Percentiles rank a stretch among this genome's conserved stretches.
phyloP scores from a whole-genome alignment of 2,329 filamentous ascomycete species.

The Hysterium pulicare region DNA sequence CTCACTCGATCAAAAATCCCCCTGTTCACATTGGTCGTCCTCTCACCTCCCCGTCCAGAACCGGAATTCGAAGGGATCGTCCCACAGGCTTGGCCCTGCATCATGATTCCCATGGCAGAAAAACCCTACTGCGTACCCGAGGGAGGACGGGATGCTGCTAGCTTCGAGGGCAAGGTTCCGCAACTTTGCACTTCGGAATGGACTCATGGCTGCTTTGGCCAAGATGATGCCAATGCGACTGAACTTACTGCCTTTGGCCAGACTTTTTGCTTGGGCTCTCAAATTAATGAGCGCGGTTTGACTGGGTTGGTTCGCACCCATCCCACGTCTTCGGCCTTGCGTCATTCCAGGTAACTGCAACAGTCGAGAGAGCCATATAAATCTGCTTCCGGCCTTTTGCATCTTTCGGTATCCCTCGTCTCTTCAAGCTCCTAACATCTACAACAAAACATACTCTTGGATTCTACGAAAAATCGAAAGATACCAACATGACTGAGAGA shows the following conservation, averaged over 20 bases:
- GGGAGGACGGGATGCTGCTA: no score
- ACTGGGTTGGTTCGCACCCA: no score
- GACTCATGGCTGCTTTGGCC: slow-evolving; percentile 9
- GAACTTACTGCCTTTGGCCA: no score
- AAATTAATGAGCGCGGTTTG: no score
- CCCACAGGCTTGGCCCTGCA: slow-evolving; percentile 2
- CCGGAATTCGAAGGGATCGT: slow-evolving; percentile 3
- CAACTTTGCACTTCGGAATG: neutral
- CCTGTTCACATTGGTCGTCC: slow-evolving; percentile 12
- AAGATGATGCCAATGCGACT: slow-evolving; percentile 5
- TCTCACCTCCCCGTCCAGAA: no score
- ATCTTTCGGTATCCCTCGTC: no score
- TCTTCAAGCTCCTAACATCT: no score
- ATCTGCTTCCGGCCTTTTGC: neutral
- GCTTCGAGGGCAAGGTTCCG: neutral
- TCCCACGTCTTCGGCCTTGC: slow-evolving; percentile 1
- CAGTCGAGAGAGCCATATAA: neutral
- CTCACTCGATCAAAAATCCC: slow-evolving; percentile 27
- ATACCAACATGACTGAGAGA: no score
- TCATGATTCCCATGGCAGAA: slow-evolving; percentile 1
- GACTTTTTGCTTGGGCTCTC: no score
- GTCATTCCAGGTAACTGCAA: neutral
- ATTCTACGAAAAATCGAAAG: no score
- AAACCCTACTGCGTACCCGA: no score
- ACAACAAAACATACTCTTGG: no score